Conservation (phyloP, 2,329 filamentous ascomycete species). For the Trichoderma gracile region DNA sequence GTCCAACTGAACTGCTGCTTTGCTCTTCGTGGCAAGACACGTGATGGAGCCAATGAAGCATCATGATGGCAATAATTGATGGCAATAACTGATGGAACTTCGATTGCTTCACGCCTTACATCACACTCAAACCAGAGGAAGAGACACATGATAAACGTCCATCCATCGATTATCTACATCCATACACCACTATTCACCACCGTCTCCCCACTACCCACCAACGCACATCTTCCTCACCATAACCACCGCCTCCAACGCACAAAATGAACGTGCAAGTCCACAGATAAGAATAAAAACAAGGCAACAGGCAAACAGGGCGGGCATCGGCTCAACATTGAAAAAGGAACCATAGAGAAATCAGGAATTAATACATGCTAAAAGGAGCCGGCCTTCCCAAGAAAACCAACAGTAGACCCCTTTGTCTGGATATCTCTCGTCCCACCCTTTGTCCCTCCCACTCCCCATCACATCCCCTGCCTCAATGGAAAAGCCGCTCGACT, state of each 20-base stretch:
- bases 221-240: background rate
- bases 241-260: background rate
- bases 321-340: slow-evolving; percentile 28
- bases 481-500: slow-evolving; percentile 22
- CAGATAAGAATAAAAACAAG: background rate
- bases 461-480: background rate
- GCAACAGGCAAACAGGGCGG: slow-evolving; percentile 14
- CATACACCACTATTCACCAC: background rate
- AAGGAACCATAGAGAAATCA: slow-evolving; percentile 37
- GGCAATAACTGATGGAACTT: too few species aligned
- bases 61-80: too few species aligned
- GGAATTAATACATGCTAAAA: slow-evolving; percentile 54
- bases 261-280: background rate
- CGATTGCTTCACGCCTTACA: too few species aligned
- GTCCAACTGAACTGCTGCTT: too few species aligned
- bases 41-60: too few species aligned
- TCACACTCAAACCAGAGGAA: too few species aligned
- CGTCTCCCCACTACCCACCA: background rate
- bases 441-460: background rate
- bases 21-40: too few species aligned
- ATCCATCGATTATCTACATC: background rate
- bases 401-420: slow-evolving; percentile 33
- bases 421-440: slow-evolving; percentile 25
- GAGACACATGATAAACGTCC: too few species aligned
- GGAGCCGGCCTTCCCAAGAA: slow-evolving; percentile 36